phyloP scores from a whole-genome alignment of 2,329 filamentous ascomycete genomes.

The Aschersonia sp. region DNA sequence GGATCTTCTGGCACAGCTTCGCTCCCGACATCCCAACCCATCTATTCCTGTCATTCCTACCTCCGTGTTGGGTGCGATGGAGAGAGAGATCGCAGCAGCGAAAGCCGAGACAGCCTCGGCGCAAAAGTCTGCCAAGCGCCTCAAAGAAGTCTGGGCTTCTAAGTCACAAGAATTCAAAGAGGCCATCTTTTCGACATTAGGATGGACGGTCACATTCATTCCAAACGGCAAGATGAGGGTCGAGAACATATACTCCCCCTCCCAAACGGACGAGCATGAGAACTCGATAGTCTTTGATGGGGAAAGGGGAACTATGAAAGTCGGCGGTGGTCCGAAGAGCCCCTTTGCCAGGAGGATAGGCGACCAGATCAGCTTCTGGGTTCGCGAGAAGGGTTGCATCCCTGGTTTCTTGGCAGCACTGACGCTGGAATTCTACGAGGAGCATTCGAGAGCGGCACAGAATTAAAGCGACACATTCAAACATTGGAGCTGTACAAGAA shows the following conservation, averaged over 20 bases:
- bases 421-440: constrained; percentile 87
- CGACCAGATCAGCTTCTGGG: constrained; percentile 88
- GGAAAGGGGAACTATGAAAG: constrained; percentile 94
- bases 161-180: constrained; percentile 94
- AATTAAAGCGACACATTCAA: not conserved
- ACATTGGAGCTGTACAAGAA: too few species aligned
- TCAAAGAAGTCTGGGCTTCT: constrained; percentile 83
- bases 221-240: constrained; percentile 95
- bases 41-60: constrained; percentile 54
- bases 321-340: constrained; percentile 77
- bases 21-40: constrained; percentile 23
- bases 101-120: constrained; percentile 54
- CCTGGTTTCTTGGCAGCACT: constrained; percentile 84
- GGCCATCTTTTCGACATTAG: constrained; percentile 79
- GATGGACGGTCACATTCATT: constrained; percentile 91
- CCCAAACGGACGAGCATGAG: constrained; percentile 51
- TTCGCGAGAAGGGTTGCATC: constrained; percentile 83
- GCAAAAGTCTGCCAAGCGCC: constrained; percentile 69
- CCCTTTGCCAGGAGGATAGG: constrained; percentile 74
- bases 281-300: constrained; percentile 76
- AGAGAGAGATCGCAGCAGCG: constrained; percentile 60
- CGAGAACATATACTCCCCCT: constrained; percentile 71
- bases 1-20: constrained; percentile 63
- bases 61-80: constrained; percentile 60
- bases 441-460: constrained; percentile 20